Evolutionary conservation across 2,329 filamentous ascomycete species (phyloP).

Genomic region (Aureobasidium sp.): DNA sequence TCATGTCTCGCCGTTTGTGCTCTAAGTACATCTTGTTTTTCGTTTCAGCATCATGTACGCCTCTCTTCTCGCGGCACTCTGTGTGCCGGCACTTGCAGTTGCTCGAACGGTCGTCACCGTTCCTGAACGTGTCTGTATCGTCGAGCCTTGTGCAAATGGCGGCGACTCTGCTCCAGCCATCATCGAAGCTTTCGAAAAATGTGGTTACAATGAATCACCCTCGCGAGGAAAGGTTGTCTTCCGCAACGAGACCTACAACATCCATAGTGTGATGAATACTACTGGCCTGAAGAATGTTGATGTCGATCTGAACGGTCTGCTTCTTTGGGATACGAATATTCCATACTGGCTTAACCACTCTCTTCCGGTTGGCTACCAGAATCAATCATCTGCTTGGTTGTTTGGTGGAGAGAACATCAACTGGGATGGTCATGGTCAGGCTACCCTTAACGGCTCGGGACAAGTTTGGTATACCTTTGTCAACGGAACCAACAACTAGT

Average conservation of each 20-base stretch:
- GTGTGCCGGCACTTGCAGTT: neutral
- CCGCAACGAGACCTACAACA: conserved; percentile 42
- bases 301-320: conserved; percentile 43
- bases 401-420: conserved; percentile 49
- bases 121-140: conserved; percentile 15
- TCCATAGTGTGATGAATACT: conserved; percentile 46
- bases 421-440: conserved; percentile 44
- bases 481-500: conserved; percentile 38
- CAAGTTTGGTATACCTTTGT: conserved; percentile 52
- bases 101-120: neutral
- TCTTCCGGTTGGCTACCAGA: conserved; percentile 48
- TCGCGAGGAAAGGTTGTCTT: conserved; percentile 45
- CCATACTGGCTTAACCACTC: conserved; percentile 48
- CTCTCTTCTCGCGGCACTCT: conserved; percentile 4
- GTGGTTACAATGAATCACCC: conserved; percentile 35
- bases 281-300: conserved; percentile 41
- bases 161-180: conserved; percentile 40
- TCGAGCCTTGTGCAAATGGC: conserved; percentile 12
- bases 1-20: neutral
- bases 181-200: conserved; percentile 43
- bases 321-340: conserved; percentile 40
- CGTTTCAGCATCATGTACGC: neutral
- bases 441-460: conserved; percentile 54
- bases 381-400: conserved; percentile 49
- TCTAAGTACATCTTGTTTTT: neutral